A percentile compares a stretch with the other conserved stretches of the same genome.
These are phyloP conservation scores for Exidia glandulosa DNA, from an alignment of 768 basidiomycete genomes.

Conservation along the genomic window DNA sequence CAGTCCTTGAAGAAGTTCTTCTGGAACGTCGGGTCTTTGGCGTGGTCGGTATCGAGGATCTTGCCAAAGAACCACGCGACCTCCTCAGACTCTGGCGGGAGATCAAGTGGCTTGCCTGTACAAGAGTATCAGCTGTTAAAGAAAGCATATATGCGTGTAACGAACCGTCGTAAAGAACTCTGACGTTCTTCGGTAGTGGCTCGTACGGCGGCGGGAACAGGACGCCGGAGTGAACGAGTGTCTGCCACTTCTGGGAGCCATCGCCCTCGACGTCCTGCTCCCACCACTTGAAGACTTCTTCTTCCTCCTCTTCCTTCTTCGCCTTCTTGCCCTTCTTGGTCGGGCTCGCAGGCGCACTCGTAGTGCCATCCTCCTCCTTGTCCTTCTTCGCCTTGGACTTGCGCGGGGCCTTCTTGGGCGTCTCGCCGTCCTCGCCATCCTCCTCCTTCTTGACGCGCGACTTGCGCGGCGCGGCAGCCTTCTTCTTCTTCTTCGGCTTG, in stretches of 20 bases:
- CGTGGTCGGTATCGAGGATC: constrained; percentile 86
- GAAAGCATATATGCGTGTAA: constrained; percentile 9
- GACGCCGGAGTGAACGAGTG: constrained; percentile 90
- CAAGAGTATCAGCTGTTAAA: not conserved
- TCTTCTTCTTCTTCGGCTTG: constrained; percentile 14
- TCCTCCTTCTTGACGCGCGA: constrained; percentile 36
- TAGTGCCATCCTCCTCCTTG: constrained; percentile 33
- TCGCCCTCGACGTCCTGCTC: constrained; percentile 56
- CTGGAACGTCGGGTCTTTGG: constrained; percentile 77
- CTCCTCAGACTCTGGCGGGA: constrained; percentile 84
- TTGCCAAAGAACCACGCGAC: constrained; percentile 95
- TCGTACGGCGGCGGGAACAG: constrained; percentile 94
- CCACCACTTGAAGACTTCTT: constrained; percentile 81
- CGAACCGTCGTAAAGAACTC: constrained; percentile 92
- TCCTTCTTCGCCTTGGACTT: constrained; percentile 13
- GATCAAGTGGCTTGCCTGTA: constrained; percentile 64
- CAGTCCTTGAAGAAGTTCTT: constrained; percentile 96
- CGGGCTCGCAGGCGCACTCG: not conserved
- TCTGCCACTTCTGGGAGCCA: constrained; percentile 81
- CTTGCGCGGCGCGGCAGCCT: constrained; percentile 14
- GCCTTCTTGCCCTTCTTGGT: constrained; percentile 24
- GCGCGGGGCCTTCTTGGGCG: constrained; percentile 5
- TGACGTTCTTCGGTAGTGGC: constrained; percentile 66
- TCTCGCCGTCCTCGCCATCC: constrained; percentile 15
- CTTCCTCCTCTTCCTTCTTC: constrained; percentile 55